Evolutionary conservation across 176 grass and related monocot genomes (phyloP), one percentile per base, ranked within the genome.

Genomic region (Zizania latifolia): DNA sequence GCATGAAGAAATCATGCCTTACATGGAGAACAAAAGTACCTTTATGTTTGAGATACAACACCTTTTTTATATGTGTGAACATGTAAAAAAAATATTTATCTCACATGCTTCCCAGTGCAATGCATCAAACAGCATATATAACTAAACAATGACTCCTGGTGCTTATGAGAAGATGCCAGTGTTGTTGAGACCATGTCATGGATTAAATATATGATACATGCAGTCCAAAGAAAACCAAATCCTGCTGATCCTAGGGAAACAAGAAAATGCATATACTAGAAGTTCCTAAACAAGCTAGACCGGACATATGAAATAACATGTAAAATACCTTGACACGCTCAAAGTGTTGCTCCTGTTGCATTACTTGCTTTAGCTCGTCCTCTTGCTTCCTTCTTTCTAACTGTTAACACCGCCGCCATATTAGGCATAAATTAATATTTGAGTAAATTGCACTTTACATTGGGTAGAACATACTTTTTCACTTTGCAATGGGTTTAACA

Each of bases 361-460:
- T 93, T 56, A 97, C 75, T 93, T 97, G 90, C 70, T 93, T 97
- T 64, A 97, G 63, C 67, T 97, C 94, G 40, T 97, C 94, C 77
- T 97, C 94, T 90, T 93, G 88, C 70, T 90, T 93, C 60, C 94
- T 91, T 82, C 80, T 97, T 80, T 93, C 90, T 65, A 90, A 78
- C 94, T 97, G 86, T 79, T 82, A 60, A 81, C 70, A 43, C 46
- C 16, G 61, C 30, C 65, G 61, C 30, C 65, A 34, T n/a, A 65
- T 77, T 36, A 73, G 28, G 21, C 30, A 41, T 14, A 33, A 19
- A 21, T 15, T 22, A 22, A 53, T 61, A 73, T 26, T 71, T n/a
- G n/a, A n/a, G n/a, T n/a, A n/a, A n/a, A n/a, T n/a, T n/a, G n/a
- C n/a, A n/a, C n/a, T n/a, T n/a, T n/a, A n/a, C n/a, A n/a, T n/a